Conservation (phyloP, 2,329 filamentous ascomycete species). For the Aspergillus sp. region DNA sequence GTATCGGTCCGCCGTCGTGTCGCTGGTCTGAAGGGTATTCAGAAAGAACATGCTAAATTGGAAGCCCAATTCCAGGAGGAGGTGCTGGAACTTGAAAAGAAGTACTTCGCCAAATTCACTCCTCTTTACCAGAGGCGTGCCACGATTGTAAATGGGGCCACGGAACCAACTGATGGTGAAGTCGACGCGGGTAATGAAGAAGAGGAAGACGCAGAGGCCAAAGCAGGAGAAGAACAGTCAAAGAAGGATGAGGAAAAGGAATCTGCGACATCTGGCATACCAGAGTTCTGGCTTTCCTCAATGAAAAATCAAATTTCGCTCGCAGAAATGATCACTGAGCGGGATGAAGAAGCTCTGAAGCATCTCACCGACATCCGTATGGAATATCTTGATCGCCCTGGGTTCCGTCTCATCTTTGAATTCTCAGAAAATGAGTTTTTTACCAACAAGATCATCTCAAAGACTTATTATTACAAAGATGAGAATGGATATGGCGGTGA, state of each 20-base stretch:
- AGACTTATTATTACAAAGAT: constrained; percentile 99
- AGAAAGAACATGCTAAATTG: constrained; percentile 97
- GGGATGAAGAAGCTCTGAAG: constrained; percentile 91
- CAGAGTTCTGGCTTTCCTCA: constrained; percentile 98
- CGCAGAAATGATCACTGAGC: constrained; percentile 97
- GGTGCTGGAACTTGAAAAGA: constrained; percentile 96
- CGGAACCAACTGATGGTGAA: constrained; percentile 83
- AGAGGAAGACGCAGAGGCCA: constrained; percentile 59
- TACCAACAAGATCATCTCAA: constrained; percentile 93
- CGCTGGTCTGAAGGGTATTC: constrained; percentile 91
- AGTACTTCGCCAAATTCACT: constrained; percentile 98
- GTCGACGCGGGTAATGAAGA: constrained; percentile 80
- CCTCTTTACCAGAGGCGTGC: constrained; percentile 95
- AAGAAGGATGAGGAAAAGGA: constrained; percentile 45
- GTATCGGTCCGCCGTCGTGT: constrained; percentile 86
- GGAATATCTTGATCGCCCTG: constrained; percentile 98
- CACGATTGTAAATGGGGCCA: constrained; percentile 80
- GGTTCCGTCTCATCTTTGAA: constrained; percentile 97
- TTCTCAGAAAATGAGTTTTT: constrained; percentile 95
- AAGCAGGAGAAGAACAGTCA: constrained; percentile 52
- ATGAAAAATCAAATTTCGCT: constrained; percentile 99
- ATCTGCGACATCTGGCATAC: constrained; percentile 68
- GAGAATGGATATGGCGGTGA: constrained; percentile 98
- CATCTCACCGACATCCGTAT: constrained; percentile 89
- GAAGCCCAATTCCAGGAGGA: constrained; percentile 99